Evolutionary conservation across 108 stramenopile species (phyloP).

Genomic region (Nitzschia sp.): DNA sequence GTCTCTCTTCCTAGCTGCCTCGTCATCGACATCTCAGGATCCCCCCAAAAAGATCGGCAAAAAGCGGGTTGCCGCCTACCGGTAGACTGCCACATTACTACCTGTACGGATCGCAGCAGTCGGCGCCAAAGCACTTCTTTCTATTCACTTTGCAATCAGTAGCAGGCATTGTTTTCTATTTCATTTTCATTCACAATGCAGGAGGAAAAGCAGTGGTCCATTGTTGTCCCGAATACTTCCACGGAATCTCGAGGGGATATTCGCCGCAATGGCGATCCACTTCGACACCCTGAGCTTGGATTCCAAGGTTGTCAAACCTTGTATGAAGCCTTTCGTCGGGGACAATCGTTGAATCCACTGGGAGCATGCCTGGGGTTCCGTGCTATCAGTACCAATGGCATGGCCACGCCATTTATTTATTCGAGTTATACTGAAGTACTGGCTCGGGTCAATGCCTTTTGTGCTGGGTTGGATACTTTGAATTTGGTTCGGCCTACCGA

Average conservation of each 20-base stretch:
- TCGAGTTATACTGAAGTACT: conserved; percentile 77
- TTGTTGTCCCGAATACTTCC: conserved; percentile 45
- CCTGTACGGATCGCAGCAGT: too few species aligned
- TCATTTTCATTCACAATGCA: background rate
- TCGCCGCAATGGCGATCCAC: conserved; percentile 52
- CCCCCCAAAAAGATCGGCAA: too few species aligned
- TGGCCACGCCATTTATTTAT: conserved; percentile 87
- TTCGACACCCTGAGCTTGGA: conserved; percentile 60
- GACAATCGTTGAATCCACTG: conserved; percentile 69
- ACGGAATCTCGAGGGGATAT: conserved; percentile 49
- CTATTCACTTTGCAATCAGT: too few species aligned
- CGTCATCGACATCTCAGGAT: too few species aligned
- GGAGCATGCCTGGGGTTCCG: conserved; percentile 86
- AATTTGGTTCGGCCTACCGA: conserved; percentile 62
- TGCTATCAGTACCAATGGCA: conserved; percentile 66
- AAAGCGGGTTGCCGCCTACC: too few species aligned
- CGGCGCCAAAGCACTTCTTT: too few species aligned
- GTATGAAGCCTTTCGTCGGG: conserved; percentile 82
- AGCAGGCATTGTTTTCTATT: too few species aligned
- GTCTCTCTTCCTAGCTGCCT: too few species aligned
- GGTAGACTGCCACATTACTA: too few species aligned
- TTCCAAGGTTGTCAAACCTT: conserved; percentile 66
- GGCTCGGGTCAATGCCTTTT: conserved; percentile 74
- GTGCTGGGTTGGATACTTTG: conserved; percentile 74
- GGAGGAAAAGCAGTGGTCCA: conserved; percentile 29